phyloP scores from a whole-genome alignment of 345 rosid genomes.

The Pseudoturritis turrita region DNA sequence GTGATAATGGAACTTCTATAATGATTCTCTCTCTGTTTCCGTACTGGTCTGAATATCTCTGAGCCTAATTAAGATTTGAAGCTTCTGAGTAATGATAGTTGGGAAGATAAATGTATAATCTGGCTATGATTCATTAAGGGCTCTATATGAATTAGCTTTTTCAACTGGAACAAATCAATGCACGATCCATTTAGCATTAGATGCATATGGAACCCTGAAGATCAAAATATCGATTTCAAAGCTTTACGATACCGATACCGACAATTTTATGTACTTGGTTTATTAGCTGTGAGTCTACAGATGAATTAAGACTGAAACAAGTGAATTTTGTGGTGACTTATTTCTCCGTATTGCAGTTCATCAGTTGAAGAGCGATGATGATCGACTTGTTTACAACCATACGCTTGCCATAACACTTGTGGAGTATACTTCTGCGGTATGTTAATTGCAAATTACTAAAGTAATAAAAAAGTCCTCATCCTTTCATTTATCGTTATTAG shows the following conservation, averaged over 20 bases:
- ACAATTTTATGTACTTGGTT: background rate
- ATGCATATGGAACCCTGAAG: background rate
- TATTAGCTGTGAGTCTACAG: background rate
- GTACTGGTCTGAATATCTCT: background rate
- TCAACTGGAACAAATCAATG: background rate
- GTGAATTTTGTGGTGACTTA: background rate
- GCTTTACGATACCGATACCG: background rate
- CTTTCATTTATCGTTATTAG: background rate
- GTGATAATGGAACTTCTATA: conserved; percentile 22
- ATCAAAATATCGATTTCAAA: background rate
- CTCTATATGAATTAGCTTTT: background rate
- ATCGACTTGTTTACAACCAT: conserved; percentile 57
- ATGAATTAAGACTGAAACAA: background rate
- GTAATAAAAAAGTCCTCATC: too few relatives aligned
- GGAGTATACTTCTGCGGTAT: conserved; percentile 90
- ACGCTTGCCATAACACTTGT: conserved; percentile 79
- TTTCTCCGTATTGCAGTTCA: conserved; percentile 36
- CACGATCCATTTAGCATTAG: background rate
- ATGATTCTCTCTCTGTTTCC: background rate
- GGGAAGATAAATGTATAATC: background rate
- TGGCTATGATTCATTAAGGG: background rate
- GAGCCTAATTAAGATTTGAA: background rate
- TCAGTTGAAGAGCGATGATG: conserved; percentile 35
- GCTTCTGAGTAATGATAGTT: background rate
- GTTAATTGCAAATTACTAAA: conserved; percentile 20